phyloP scores from a whole-genome alignment of 306 rosid genomes.

The Cucumis melo region DNA sequence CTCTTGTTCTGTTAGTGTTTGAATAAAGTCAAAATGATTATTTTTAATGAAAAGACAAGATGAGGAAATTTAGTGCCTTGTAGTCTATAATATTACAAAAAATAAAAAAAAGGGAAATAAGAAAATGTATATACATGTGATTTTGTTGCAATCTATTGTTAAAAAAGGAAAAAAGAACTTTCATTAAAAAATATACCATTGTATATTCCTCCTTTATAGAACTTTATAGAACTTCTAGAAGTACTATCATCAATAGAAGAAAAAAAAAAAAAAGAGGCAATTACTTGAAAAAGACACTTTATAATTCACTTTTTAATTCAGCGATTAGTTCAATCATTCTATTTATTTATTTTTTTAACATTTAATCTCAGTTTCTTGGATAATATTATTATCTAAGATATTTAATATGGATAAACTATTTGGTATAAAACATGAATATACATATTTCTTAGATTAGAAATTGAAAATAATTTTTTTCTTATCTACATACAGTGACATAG shows the following conservation, averaged over 20 bases:
- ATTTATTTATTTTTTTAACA: too few species aligned
- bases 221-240: background rate
- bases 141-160: background rate
- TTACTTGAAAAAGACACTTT: background rate
- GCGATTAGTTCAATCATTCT: too few species aligned
- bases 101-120: too few species aligned
- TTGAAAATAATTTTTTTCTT: too few species aligned
- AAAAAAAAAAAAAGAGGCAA: background rate
- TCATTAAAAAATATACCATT: too few species aligned
- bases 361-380: too few species aligned
- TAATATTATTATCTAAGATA: too few species aligned
- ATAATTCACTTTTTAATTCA: background rate
- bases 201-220: background rate
- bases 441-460: too few species aligned
- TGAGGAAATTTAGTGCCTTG: constrained; percentile 2
- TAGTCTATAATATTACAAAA: background rate
- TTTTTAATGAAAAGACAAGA: background rate
- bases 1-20: background rate
- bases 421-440: too few species aligned
- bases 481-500: too few species aligned
- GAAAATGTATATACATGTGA: background rate
- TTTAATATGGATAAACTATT: too few species aligned
- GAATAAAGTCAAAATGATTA: background rate
- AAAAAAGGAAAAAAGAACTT: too few species aligned
- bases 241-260: background rate